phyloP scores from a whole-genome alignment of 768 basidiomycete species.

The Lentinula aciculospora region DNA sequence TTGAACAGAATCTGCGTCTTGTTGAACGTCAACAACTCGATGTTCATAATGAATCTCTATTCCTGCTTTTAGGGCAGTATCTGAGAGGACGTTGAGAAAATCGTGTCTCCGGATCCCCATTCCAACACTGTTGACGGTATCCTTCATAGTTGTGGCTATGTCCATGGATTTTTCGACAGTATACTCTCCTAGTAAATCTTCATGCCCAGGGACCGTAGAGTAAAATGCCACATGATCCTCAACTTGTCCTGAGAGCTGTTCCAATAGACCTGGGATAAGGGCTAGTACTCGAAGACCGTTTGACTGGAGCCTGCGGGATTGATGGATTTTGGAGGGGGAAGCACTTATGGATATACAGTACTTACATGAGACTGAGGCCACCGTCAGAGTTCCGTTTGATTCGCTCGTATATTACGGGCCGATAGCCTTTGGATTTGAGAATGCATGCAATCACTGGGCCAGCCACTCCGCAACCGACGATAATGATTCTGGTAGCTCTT shows the following conservation, averaged over 20 bases:
- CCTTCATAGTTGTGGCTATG: constrained; percentile 14
- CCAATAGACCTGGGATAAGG: constrained; percentile 21
- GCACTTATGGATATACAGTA: no score
- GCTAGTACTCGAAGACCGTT: constrained; percentile 22
- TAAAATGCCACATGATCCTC: constrained; percentile 10
- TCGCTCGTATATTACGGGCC: constrained; percentile 30
- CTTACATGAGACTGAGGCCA: constrained; percentile 28
- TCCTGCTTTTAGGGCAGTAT: constrained; percentile 23
- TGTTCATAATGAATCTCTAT: constrained; percentile 28
- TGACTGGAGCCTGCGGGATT: constrained; percentile 22
- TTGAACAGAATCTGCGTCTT: constrained; percentile 21
- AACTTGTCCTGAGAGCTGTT: constrained; percentile 16
- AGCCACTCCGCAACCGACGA: constrained; percentile 32
- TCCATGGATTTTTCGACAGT: constrained; percentile 12
- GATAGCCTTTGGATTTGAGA: constrained; percentile 30
- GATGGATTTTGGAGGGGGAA: no score
- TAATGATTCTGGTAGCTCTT: constrained; percentile 24
- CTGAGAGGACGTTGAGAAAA: constrained; percentile 24
- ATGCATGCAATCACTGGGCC: constrained; percentile 33
- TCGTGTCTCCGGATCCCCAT: constrained; percentile 23
- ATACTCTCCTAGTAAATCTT: constrained; percentile 19
- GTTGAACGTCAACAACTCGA: constrained; percentile 24
- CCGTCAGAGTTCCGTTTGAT: constrained; percentile 12
- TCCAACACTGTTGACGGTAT: background rate
- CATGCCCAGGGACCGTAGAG: constrained; percentile 19